Evolutionary conservation across 75 land plant genomes (phyloP).

Genomic region (Isoetes taiwanensis): DNA sequence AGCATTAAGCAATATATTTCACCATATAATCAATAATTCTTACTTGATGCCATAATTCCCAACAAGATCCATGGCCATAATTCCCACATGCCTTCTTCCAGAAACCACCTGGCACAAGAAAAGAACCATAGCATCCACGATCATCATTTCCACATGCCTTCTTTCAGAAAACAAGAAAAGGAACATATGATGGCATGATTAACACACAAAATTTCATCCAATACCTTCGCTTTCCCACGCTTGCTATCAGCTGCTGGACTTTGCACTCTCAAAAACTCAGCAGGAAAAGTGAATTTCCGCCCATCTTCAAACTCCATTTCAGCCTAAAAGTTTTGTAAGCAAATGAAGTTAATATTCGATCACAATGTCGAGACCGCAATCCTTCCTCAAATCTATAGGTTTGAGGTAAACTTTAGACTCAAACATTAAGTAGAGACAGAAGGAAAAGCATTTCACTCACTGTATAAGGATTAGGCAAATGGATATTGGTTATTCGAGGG

Average conservation of each 20-base stretch:
- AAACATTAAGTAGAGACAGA: too few species aligned
- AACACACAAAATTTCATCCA: conserved; percentile 48
- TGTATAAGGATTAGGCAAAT: too few species aligned
- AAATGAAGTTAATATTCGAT: too few species aligned
- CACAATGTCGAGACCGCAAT: too few species aligned
- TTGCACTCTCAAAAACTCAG: conserved; percentile 71
- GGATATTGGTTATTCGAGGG: too few species aligned
- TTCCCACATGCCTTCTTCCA: conserved; percentile 83
- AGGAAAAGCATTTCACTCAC: too few species aligned
- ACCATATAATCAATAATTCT: too few species aligned
- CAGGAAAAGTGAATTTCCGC: conserved; percentile 36
- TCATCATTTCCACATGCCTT: neutral
- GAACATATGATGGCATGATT: neutral
- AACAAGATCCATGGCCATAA: conserved; percentile 82
- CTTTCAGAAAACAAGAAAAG: neutral
- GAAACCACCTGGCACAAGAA: conserved; percentile 48
- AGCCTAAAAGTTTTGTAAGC: too few species aligned
- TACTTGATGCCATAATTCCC: conserved; percentile 97
- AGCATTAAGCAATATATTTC: too few species aligned
- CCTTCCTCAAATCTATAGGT: too few species aligned
- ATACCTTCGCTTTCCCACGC: conserved; percentile 58
- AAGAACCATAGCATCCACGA: neutral
- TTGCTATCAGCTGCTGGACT: conserved; percentile 91
- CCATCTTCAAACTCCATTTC: conserved; percentile 75
- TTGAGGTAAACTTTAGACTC: too few species aligned